phyloP scores from a whole-genome alignment of 2,329 filamentous ascomycete genomes.

The Periconia sp. region DNA sequence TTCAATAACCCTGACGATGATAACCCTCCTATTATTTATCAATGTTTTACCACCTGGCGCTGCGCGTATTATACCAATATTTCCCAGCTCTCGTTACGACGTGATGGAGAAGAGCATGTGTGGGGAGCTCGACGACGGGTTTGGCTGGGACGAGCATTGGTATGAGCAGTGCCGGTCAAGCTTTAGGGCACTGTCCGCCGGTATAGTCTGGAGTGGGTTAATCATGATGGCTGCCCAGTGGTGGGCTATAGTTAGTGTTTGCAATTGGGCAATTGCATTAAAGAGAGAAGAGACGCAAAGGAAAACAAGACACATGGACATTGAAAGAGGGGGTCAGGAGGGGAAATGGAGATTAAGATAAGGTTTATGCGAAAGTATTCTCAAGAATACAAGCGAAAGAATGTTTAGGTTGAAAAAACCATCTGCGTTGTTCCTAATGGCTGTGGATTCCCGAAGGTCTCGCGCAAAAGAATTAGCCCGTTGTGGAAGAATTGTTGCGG shows the following conservation, averaged over 20 bases:
- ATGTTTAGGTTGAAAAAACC: too few relatives aligned
- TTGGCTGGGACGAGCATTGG: slow-evolving; percentile 38
- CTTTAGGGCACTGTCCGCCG: slow-evolving; percentile 29
- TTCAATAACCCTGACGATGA: slow-evolving; percentile 30
- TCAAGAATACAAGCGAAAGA: too few relatives aligned
- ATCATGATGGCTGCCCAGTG: slow-evolving; percentile 41
- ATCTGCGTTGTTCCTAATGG: neutral
- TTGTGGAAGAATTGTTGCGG: slow-evolving; percentile 4
- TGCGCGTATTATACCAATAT: slow-evolving; percentile 24
- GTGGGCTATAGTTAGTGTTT: slow-evolving; percentile 38
- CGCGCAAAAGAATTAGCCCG: slow-evolving; percentile 1
- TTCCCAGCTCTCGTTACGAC: slow-evolving; percentile 28
- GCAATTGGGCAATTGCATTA: slow-evolving; percentile 32
- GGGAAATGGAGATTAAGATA: neutral
- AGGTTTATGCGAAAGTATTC: neutral
- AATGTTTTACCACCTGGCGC: slow-evolving; percentile 29
- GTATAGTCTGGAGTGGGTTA: slow-evolving; percentile 27
- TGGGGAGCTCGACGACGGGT: slow-evolving; percentile 32
- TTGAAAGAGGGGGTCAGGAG: neutral
- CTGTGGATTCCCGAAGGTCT: neutral
- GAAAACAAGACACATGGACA: neutral
- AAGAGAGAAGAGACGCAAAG: neutral
- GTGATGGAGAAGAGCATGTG: slow-evolving; percentile 24
- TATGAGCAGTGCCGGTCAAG: slow-evolving; percentile 32
- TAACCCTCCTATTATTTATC: slow-evolving; percentile 33